Evolutionary conservation across 108 stramenopile species (phyloP).

Genomic region (Thalassiosira profunda): DNA sequence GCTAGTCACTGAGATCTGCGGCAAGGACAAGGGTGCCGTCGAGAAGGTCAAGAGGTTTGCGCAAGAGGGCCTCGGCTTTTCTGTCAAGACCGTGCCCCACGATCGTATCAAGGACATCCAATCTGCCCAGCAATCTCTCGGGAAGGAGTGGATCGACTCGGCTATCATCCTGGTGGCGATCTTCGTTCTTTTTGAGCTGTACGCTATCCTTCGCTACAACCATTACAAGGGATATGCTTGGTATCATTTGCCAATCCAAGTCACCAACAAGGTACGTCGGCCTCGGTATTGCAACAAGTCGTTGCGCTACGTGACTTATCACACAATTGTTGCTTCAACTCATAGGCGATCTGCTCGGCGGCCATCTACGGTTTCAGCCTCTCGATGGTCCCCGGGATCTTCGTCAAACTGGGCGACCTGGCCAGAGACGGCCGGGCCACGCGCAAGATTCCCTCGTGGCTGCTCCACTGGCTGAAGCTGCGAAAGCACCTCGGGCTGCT

Average conservation of each 20-base stretch:
- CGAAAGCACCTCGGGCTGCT: slow-evolving; percentile 29
- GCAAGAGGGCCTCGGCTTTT: slow-evolving; percentile 13
- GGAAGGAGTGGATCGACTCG: slow-evolving; percentile 27
- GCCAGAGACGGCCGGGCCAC: not conserved
- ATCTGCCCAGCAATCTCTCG: slow-evolving; percentile 2
- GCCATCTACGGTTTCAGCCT: slow-evolving; percentile 21
- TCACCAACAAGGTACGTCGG: too few relatives aligned
- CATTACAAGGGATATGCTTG: too few relatives aligned
- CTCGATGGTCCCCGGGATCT: slow-evolving; percentile 25
- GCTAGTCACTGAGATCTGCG: slow-evolving; percentile 18
- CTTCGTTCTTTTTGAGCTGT: slow-evolving; percentile 16
- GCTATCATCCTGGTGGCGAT: slow-evolving; percentile 11
- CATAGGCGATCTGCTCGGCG: too few relatives aligned
- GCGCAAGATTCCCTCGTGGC: slow-evolving; percentile 11
- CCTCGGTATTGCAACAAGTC: too few relatives aligned
- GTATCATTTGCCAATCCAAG: too few relatives aligned
- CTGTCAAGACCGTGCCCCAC: slow-evolving; percentile 3
- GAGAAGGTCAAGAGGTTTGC: slow-evolving; percentile 8
- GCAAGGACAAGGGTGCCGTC: slow-evolving; percentile 6
- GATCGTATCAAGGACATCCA: slow-evolving; percentile 3
- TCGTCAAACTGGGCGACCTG: slow-evolving; percentile 1
- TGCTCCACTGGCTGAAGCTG: too few relatives aligned
- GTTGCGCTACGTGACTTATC: too few relatives aligned
- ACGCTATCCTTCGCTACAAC: too few relatives aligned
- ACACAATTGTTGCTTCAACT: too few relatives aligned